Evolutionary conservation across 2,329 filamentous ascomycete genomes (phyloP).

Genomic region (Paecilomyces formosus): DNA sequence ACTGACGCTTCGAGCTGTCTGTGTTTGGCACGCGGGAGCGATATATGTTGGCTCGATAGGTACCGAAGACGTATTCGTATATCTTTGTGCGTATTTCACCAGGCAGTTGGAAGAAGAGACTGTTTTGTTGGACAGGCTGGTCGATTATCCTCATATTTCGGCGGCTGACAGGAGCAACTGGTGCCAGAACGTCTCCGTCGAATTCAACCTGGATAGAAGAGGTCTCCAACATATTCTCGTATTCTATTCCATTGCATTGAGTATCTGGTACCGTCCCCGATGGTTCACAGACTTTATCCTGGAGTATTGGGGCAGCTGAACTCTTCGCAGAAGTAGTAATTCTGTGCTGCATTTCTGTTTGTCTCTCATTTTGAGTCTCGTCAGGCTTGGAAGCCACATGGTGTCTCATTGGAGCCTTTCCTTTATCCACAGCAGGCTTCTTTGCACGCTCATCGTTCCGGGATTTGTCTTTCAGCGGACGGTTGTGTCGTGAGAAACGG

Average conservation of each 20-base stretch:
- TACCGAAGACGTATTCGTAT: conserved; percentile 56
- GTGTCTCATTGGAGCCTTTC: not conserved
- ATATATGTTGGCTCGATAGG: conserved; percentile 11
- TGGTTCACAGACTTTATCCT: not conserved
- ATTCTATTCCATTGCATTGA: not conserved
- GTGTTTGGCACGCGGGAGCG: conserved; percentile 40
- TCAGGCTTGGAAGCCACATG: not conserved
- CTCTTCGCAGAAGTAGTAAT: not conserved
- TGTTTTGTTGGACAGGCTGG: conserved; percentile 21
- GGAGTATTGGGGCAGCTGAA: not conserved
- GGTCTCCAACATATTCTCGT: not conserved
- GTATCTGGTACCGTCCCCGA: not conserved
- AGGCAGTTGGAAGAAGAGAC: conserved; percentile 61
- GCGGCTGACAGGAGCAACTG: not conserved
- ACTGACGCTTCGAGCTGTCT: conserved; percentile 63
- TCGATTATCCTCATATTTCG: not conserved
- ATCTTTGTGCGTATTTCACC: conserved; percentile 63
- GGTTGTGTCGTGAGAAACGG: not conserved
- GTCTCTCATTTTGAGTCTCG: not conserved
- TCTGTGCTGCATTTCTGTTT: not conserved
- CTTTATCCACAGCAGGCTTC: not conserved
- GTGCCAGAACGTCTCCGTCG: not conserved
- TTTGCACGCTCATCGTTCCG: not conserved
- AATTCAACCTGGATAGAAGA: not conserved
- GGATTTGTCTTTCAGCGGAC: not conserved